Evolutionary conservation across 352 stramenopile genomes (phyloP).

Genomic region (Plasmopara halstedii): DNA sequence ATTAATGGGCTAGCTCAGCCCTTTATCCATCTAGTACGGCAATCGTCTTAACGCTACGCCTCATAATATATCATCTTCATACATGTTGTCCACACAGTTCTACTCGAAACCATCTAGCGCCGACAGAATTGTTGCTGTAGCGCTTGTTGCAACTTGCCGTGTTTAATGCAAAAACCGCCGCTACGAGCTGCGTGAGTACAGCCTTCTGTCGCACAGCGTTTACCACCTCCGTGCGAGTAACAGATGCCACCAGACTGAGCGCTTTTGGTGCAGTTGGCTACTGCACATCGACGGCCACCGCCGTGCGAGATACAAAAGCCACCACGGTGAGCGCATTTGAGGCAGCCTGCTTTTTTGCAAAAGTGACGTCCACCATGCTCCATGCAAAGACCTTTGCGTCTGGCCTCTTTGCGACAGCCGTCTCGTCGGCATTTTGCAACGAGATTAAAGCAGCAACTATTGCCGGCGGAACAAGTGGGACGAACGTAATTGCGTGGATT

Average conservation of each 20-base stretch:
- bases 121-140: constrained; percentile 4
- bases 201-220: constrained; percentile 63
- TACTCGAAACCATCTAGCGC: constrained; percentile 12
- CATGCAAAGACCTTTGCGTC: constrained; percentile 81
- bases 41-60: constrained; percentile 15
- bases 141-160: constrained; percentile 59
- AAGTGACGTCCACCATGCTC: constrained; percentile 81
- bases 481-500: constrained; percentile 20
- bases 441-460: constrained; percentile 16
- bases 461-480: constrained; percentile 19
- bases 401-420: constrained; percentile 57
- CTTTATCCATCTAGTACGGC: constrained; percentile 16
- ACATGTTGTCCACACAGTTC: constrained; percentile 14
- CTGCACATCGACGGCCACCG: constrained; percentile 61
- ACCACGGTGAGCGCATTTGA: constrained; percentile 76
- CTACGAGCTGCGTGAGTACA: constrained; percentile 75
- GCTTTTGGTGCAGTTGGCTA: constrained; percentile 69
- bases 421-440: constrained; percentile 49
- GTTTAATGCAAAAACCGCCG: constrained; percentile 78
- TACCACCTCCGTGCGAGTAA: constrained; percentile 80
- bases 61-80: constrained; percentile 23
- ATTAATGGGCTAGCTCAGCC: background rate
- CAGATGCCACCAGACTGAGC: constrained; percentile 77
- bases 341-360: constrained; percentile 77
- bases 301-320: constrained; percentile 79